These are phyloP conservation scores for Solanum bulbocastanum DNA, from an alignment of 257 asterid species.

Conservation along the genomic window DNA sequence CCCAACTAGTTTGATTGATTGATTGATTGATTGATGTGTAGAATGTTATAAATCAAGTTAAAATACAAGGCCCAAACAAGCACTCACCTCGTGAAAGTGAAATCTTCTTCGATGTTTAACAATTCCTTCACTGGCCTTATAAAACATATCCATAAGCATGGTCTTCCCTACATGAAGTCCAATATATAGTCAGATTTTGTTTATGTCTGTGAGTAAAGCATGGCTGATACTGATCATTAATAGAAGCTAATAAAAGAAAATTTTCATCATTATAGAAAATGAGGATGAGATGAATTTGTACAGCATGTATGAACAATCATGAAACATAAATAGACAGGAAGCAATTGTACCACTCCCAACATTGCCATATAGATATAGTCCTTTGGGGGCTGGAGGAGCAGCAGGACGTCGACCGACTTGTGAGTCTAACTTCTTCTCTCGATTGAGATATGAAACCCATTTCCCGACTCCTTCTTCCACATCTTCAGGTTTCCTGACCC, in stretches of 20 bases:
- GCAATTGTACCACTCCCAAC: conserved; percentile 91
- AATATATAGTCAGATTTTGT: conserved; percentile 20
- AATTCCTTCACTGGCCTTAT: conserved; percentile 72
- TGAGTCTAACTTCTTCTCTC: conserved; percentile 77
- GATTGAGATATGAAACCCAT: conserved; percentile 96
- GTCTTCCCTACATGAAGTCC: conserved; percentile 67
- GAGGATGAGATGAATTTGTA: not conserved
- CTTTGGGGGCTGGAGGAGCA: conserved; percentile 94
- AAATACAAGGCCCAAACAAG: conserved; percentile 5
- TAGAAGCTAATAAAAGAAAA: not conserved
- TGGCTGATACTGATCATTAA: not conserved
- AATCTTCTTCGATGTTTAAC: conserved; percentile 83
- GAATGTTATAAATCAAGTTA: not conserved
- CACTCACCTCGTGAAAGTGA: conserved; percentile 88
- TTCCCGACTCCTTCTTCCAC: conserved; percentile 91
- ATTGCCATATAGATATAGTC: conserved; percentile 82
- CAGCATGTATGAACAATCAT: not conserved
- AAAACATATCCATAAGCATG: conserved; percentile 98
- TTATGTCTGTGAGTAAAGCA: not conserved
- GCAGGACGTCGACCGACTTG: conserved; percentile 67
- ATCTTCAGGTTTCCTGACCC: conserved; percentile 29
- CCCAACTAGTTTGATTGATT: not conserved
- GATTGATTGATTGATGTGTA: not conserved
- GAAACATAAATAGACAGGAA: conserved; percentile 8
- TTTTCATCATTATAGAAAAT: not conserved